Evolutionary conservation across 2,329 filamentous ascomycete genomes (phyloP), one percentile per base, ranked within the genome.

Genomic region (Stagonosporopsis tanaceti): DNA sequence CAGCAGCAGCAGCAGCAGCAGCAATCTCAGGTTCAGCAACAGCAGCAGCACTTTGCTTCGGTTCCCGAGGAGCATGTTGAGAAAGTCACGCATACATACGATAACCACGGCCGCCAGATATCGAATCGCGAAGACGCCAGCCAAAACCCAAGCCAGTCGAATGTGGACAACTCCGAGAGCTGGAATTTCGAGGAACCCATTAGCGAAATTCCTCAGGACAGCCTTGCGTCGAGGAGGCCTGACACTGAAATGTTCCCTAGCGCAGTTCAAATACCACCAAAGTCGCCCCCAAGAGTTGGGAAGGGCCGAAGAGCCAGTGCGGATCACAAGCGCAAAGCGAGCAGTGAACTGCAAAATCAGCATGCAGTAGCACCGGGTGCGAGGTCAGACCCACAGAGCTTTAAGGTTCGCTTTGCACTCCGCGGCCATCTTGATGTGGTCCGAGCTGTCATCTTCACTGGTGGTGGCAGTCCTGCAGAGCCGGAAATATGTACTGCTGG

Each of bases 401-500:
- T 99, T 80, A 97, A 96, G 77, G 89, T 98, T 57, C 87, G 93
- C 47, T 98, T 97, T 72, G 94, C 93, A 4, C 83, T 99, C 4
- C 86, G 94, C 48, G 95, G 95, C 1, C 95, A 99, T 75, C 84
- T 99, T 2, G 93, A 98, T 73, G 93, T 96, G 2, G 92, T 99
- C 5, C 89, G 95, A 38, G 92, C 92, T 1, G 92, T 98, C 57
- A 96, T 97, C 62, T 99, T 99, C 78, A 98, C 93, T 1, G 95
- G 95, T 24, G 95, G 95, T 39, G 95, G 95, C 60, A 97, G 93
- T 70, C 93, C 93, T 3, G 92, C 92, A 3, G 95, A 99, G 73
- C 95, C 95, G 1, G 95, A 99, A 76, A 94, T 99, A 51, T 98
- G 94, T 78, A 99, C 94, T 3, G 92, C 91, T 47, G 92, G 94